Conservation (phyloP, 169 alveolate genomes). For the Blepharisma undulans region DNA sequence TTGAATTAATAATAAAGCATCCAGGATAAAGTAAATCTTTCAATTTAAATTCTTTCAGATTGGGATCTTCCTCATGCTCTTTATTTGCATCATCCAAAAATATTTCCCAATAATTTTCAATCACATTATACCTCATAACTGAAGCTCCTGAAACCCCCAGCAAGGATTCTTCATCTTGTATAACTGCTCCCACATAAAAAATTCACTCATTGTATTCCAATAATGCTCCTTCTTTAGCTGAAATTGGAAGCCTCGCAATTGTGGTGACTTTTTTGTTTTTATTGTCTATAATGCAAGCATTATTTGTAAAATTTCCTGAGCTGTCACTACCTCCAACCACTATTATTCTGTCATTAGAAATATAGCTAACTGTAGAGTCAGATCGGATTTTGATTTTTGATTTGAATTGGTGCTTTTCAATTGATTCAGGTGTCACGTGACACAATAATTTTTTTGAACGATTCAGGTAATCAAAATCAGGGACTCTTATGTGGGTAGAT, state of each 20-base stretch:
- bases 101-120: not conserved
- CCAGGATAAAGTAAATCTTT: not conserved
- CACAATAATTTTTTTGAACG: not conserved
- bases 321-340: not conserved
- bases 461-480: not conserved
- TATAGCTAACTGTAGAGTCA: not conserved
- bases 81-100: not conserved
- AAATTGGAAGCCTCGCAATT: not conserved
- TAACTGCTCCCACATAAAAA: conserved; percentile 2
- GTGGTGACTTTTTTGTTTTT: not conserved
- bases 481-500: not conserved
- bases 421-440: not conserved
- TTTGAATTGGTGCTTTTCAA: not conserved
- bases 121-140: not conserved
- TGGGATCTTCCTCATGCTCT: not conserved
- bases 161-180: not conserved
- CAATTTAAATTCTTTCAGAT: not conserved
- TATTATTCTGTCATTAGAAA: not conserved
- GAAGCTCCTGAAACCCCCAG: not conserved
- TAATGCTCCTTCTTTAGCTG: conserved; percentile 17
- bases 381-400: not conserved
- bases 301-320: not conserved
- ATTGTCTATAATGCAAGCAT: not conserved
- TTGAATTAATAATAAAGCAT: not conserved
- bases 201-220: not conserved